Percentiles rank a stretch among this genome's conserved stretches.
phyloP scores from a whole-genome alignment of 768 basidiomycete genomes.

The Tulasnella sp. region DNA sequence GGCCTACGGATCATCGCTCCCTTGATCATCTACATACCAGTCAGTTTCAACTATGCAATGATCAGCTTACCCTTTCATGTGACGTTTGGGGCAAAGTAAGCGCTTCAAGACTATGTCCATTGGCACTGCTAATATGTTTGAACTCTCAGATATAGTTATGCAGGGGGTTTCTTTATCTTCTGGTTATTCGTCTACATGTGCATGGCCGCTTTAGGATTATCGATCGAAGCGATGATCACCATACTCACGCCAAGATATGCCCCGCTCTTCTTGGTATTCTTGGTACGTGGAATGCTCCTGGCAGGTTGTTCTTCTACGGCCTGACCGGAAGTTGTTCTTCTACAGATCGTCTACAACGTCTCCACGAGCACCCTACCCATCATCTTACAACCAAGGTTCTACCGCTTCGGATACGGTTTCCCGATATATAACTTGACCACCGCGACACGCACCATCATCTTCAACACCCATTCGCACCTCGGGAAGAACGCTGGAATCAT shows the following conservation, averaged over 20 bases:
- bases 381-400: conserved; percentile 30
- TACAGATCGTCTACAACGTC: conserved; percentile 48
- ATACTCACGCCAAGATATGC: conserved; percentile 28
- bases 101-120: not conserved
- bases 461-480: conserved; percentile 47
- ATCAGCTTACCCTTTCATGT: conserved; percentile 35
- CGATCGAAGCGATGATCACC: conserved; percentile 29
- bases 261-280: conserved; percentile 27
- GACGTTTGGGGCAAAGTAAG: conserved; percentile 31
- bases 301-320: no score
- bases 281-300: no score
- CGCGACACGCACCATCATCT: conserved; percentile 51
- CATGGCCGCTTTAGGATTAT: conserved; percentile 27
- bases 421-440: conserved; percentile 57
- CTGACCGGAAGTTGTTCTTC: not conserved
- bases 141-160: conserved; percentile 22
- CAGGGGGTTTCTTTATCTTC: conserved; percentile 30
- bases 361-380: conserved; percentile 40
- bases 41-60: conserved; percentile 36
- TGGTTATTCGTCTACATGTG: conserved; percentile 27
- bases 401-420: conserved; percentile 49
- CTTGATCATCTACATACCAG: conserved; percentile 28
- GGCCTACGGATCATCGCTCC: conserved; percentile 29
- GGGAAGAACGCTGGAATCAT: conserved; percentile 29
- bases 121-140: conserved; percentile 18